Percentiles rank a stretch among this genome's conserved stretches.
These are phyloP conservation scores for Harrya chromipes DNA, from an alignment of 768 basidiomycete species.

Conservation along the genomic window DNA sequence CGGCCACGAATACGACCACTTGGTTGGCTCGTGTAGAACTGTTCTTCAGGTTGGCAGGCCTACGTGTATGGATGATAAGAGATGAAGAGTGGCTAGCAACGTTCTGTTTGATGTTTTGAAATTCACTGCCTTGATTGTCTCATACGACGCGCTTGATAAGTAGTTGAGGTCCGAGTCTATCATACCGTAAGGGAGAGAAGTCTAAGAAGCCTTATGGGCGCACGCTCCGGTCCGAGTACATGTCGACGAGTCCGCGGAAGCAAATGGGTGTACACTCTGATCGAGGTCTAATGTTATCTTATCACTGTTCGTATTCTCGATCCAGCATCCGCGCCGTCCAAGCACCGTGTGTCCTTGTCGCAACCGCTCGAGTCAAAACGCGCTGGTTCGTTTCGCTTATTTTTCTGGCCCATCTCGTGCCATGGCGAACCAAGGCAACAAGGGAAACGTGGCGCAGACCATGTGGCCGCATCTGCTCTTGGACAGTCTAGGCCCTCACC, in stretches of 20 bases:
- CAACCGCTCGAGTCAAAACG: neutral
- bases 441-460: neutral
- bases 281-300: constrained; percentile 24
- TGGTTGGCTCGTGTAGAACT: neutral
- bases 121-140: neutral
- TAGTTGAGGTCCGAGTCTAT: too few relatives aligned
- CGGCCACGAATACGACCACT: neutral
- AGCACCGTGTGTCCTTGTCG: constrained; percentile 10
- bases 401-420: neutral
- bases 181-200: too few relatives aligned
- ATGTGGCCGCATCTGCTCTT: neutral
- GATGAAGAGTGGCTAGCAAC: constrained; percentile 1
- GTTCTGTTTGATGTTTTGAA: neutral
- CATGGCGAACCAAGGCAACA: neutral
- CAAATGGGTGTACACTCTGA: constrained; percentile 1
- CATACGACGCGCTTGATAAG: too few relatives aligned
- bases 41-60: neutral
- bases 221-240: neutral
- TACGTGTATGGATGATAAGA: neutral
- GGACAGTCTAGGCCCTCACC: neutral
- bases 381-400: constrained; percentile 8
- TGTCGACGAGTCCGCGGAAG: constrained; percentile 22
- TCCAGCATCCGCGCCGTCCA: constrained; percentile 18
- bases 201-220: neutral
- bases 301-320: constrained; percentile 15